A percentile compares a stretch with the other conserved stretches of the same genome.
Conservation (phyloP, 257 asterid species). For the Jacaranda mimosifolia region DNA sequence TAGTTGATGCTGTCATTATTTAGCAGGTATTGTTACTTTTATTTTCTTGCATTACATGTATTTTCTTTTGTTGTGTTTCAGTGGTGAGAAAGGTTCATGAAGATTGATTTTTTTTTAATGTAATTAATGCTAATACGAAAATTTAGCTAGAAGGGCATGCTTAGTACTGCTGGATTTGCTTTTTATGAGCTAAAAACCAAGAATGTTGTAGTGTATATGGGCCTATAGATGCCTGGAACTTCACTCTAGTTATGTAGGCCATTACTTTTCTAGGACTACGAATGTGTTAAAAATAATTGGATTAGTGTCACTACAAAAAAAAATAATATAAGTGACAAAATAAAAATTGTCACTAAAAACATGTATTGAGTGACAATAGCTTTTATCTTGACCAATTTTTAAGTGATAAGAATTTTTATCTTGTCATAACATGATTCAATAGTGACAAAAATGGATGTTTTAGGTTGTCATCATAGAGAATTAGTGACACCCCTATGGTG, state of each 20-base stretch:
- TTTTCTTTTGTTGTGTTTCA: slow-evolving; percentile 2
- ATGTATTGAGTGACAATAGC: too few relatives aligned
- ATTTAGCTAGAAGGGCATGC: slow-evolving; percentile 3
- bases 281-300: too few relatives aligned
- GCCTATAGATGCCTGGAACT: background rate
- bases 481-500: too few relatives aligned
- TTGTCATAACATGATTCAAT: too few relatives aligned
- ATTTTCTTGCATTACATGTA: slow-evolving; percentile 1
- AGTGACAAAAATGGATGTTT: too few relatives aligned
- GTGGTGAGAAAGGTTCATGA: slow-evolving; percentile 4
- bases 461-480: too few relatives aligned
- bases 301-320: too few relatives aligned
- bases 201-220: slow-evolving; percentile 17
- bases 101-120: background rate
- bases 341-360: too few relatives aligned
- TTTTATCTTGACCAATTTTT: too few relatives aligned
- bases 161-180: slow-evolving; percentile 17
- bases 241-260: background rate
- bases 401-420: too few relatives aligned
- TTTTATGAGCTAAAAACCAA: background rate
- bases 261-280: background rate
- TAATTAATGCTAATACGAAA: background rate
- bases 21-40: slow-evolving; percentile 27
- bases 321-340: too few relatives aligned
- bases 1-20: slow-evolving; percentile 7